Base-by-base conservation (phyloP, 139 green algal species). In the Chlamydomonas sp. region DNA sequence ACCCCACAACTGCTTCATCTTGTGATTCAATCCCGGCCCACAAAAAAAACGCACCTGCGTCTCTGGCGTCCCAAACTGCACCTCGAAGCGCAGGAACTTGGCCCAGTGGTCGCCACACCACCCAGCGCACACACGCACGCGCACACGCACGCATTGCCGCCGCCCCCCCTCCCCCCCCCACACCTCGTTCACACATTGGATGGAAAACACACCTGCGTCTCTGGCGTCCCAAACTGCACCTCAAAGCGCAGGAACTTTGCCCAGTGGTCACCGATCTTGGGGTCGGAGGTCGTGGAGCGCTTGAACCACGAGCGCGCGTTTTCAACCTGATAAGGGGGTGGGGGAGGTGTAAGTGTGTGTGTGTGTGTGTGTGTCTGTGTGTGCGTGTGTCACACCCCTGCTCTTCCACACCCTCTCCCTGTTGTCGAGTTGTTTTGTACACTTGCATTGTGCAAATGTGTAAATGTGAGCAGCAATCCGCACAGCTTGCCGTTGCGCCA, bases 81-180 rank as follows among this genome's bases (percentile, higher is more conserved):
- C 36, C 76, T 96, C 90, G 65, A 96, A 89, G 24, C 76, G 77
- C 71, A 88, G 95, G 48, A 84, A 92, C 33, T 81, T 66, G 8
- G 90, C 94, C 94, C 94, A 99, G 66, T 91, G 76, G 78, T 99
- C 94, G n/a, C 94, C 94, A 38, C n/a, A n/a, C n/a, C n/a, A n/a
- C n/a, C n/a, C n/a, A n/a, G n/a, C n/a, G n/a, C n/a, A n/a, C n/a
- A n/a, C n/a, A n/a, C n/a, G n/a, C n/a, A n/a, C n/a, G n/a, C n/a
- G n/a, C n/a, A n/a, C n/a, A n/a, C n/a, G n/a, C n/a, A n/a, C n/a
- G n/a, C n/a, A n/a, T n/a, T n/a, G n/a, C n/a, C n/a, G n/a, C n/a
- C n/a, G n/a, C n/a, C n/a, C n/a, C n/a, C n/a, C n/a, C n/a, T n/a
- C n/a, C n/a, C n/a, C n/a, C n/a, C n/a, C n/a, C n/a, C n/a, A n/a